phyloP scores from a whole-genome alignment of 2,329 filamentous ascomycete species.

The Chrysoporthe puriensis region DNA sequence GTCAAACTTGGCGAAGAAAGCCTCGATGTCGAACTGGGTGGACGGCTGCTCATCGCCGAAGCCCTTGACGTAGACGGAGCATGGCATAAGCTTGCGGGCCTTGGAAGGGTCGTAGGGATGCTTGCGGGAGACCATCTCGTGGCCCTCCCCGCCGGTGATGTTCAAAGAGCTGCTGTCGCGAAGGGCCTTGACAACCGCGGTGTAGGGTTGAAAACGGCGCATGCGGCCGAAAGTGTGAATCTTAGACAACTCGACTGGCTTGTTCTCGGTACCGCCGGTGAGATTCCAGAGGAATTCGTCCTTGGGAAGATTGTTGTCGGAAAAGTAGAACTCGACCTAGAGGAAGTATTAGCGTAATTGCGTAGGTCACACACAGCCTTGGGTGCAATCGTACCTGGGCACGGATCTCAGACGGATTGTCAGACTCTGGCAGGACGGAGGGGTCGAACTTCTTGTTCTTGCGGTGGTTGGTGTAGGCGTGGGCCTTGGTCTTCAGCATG shows the following conservation, averaged over 20 bases:
- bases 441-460: conserved; percentile 75
- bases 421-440: conserved; percentile 67
- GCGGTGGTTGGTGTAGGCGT: conserved; percentile 44
- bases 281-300: conserved; percentile 86
- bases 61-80: conserved; percentile 89
- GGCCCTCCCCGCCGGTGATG: conserved; percentile 72
- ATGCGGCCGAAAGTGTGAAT: conserved; percentile 93
- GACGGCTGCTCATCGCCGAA: conserved; percentile 84
- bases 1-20: conserved; percentile 83
- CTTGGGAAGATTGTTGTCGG: conserved; percentile 83
- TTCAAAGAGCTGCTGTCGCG: conserved; percentile 62
- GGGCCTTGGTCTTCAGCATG: conserved; percentile 51
- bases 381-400: conserved; percentile 66
- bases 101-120: conserved; percentile 64
- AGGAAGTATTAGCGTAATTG: conserved; percentile 26
- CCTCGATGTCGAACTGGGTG: conserved; percentile 92
- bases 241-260: conserved; percentile 75
- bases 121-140: conserved; percentile 78
- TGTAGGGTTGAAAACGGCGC: conserved; percentile 89
- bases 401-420: conserved; percentile 80
- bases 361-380: background rate
- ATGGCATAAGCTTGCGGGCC: conserved; percentile 67
- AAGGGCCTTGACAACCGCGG: conserved; percentile 80
- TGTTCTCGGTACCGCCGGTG: conserved; percentile 79
- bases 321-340: conserved; percentile 95